Evolutionary conservation across 2,329 filamentous ascomycete species (phyloP), one percentile per base, ranked within the genome.

Genomic region (Epicoccum nigrum): DNA sequence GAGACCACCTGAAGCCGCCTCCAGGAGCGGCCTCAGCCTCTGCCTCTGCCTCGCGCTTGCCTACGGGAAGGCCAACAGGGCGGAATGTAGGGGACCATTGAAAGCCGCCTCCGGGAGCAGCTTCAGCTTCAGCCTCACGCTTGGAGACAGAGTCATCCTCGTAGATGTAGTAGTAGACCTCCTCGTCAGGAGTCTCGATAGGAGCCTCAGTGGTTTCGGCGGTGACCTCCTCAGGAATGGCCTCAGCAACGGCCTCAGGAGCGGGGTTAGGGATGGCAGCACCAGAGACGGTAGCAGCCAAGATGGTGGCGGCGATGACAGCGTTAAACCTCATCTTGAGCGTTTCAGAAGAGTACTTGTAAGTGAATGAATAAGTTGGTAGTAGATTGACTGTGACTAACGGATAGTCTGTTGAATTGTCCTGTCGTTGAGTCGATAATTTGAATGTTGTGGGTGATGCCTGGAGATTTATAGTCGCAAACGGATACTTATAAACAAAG

Each of bases 321-420:
- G 73, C 63, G 58, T 75, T 69, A 65, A 81, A 60, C 73, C 79
- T 82, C 81, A 83, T 83, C 45, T 50, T 75, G 67, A 60, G 51
- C 38, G 43, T 45, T 57, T 51, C 48, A 65, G 56, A 47, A 56
- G 60, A 55, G 38, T 31, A 37, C 30, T 32, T 27, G 45, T 15
- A 19, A 51, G 48, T 35, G 49, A 48, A 44, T 57, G 53, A 53
- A 55, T 27, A 27, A 52, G 51, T 46, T 34, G 54, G 21, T 35
- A n/a, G 20, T 49, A 23, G 31, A 47, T 49, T 30, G 33, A 34
- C 44, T 27, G 27, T 41, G 46, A 54, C 56, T 55, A 59, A 59
- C 59, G 55, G 35, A 51, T 45, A 15, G 40, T 38, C 25, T 42
- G 49, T 20, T 27, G 17, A 39, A 38, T 44, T 37, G 45, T 27